Conservation (phyloP, 139 green algal species). For the Tetraselmis striata region DNA sequence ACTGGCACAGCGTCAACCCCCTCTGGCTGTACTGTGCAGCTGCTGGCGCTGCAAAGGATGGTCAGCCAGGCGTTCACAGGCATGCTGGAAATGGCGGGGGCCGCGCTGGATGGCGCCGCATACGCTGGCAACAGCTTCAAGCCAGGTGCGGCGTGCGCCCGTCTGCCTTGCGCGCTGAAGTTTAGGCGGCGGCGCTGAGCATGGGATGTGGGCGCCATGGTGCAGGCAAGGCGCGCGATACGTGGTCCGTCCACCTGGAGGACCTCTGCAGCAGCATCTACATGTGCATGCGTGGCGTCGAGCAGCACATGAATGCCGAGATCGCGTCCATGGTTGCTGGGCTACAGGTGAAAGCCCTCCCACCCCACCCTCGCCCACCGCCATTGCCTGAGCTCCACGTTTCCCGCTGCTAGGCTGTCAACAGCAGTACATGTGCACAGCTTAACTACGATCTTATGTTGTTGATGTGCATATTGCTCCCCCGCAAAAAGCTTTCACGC, state of each 20-base stretch:
- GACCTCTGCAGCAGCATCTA: neutral
- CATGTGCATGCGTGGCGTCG: neutral
- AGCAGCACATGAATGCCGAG: neutral
- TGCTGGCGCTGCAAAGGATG: neutral
- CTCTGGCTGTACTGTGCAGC: too few relatives aligned
- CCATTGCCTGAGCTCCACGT: too few relatives aligned
- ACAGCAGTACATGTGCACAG: too few relatives aligned
- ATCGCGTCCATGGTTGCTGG: neutral
- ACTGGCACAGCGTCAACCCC: too few relatives aligned
- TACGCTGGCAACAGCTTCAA: neutral
- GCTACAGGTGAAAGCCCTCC: neutral
- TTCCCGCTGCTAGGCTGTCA: too few relatives aligned
- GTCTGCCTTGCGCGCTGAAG: neutral
- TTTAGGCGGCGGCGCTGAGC: too few relatives aligned
- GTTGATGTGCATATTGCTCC: too few relatives aligned
- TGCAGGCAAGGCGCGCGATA: neutral
- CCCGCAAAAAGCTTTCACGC: too few relatives aligned
- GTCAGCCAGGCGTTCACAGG: neutral
- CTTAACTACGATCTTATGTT: too few relatives aligned
- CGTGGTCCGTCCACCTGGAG: neutral
- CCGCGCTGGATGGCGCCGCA: neutral
- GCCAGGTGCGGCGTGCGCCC: neutral
- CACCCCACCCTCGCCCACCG: too few relatives aligned
- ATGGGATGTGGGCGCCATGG: too few relatives aligned
- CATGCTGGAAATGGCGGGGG: neutral